Evolutionary conservation across 2,329 filamentous ascomycete species (phyloP).

Genomic region (Trichoderma sp.): DNA sequence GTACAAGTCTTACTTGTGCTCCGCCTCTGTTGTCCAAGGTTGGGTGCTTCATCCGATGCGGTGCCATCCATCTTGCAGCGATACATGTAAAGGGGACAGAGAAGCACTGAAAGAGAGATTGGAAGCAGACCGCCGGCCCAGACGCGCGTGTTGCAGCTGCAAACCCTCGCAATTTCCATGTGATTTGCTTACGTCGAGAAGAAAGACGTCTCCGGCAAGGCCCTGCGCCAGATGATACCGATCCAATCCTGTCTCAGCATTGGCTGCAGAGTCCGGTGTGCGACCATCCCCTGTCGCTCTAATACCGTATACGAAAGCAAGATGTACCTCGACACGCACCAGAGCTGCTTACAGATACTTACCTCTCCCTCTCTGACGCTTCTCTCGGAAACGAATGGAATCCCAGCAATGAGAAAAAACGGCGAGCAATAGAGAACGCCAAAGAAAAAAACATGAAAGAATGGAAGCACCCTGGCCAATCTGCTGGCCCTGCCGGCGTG

Average conservation of each 20-base stretch:
- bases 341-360: background rate
- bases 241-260: constrained; percentile 14
- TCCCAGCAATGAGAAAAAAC: constrained; percentile 11
- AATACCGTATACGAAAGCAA: no score
- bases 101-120: no score
- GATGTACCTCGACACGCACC: constrained; percentile 21
- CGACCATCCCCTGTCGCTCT: background rate
- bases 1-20: background rate
- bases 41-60: no score
- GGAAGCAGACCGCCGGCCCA: background rate
- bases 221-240: background rate
- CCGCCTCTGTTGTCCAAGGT: no score
- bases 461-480: background rate
- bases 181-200: constrained; percentile 13
- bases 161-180: constrained; percentile 8
- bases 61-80: background rate
- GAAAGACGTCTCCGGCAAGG: no score
- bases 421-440: background rate
- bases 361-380: background rate
- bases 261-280: constrained; percentile 9
- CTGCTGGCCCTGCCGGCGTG: constrained; percentile 16
- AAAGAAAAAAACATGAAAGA: constrained; percentile 6
- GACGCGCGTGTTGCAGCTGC: background rate
- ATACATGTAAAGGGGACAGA: constrained; percentile 1
- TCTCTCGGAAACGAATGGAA: constrained; percentile 16